phyloP scores from a whole-genome alignment of 345 rosid genomes.

The Carallia brachiata region DNA sequence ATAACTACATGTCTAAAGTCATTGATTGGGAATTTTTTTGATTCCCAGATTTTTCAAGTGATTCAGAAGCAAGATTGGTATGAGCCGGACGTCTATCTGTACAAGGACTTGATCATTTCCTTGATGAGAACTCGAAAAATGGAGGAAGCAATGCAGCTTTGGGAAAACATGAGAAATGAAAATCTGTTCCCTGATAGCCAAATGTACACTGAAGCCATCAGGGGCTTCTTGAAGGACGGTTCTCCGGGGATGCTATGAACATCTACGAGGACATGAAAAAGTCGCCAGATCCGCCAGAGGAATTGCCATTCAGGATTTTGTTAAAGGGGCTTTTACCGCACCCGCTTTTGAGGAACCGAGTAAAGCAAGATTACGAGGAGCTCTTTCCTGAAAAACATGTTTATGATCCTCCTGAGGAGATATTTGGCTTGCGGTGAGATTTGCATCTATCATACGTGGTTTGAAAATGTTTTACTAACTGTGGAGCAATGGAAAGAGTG shows the following conservation, averaged over 20 bases:
- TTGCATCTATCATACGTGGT: background rate
- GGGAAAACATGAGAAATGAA: slow-evolving; percentile 79
- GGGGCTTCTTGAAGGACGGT: slow-evolving; percentile 78
- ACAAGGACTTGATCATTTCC: slow-evolving; percentile 79
- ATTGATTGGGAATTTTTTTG: slow-evolving; percentile 3
- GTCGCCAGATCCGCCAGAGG: slow-evolving; percentile 89
- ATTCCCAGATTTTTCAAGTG: slow-evolving; percentile 64
- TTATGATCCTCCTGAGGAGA: slow-evolving; percentile 92
- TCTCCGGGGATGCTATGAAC: slow-evolving; percentile 93
- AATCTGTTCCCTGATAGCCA: slow-evolving; percentile 81
- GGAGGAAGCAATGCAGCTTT: slow-evolving; percentile 74
- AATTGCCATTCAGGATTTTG: slow-evolving; percentile 83
- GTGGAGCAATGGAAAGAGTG: background rate
- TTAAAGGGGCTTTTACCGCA: slow-evolving; percentile 86
- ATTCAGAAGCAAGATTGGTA: slow-evolving; percentile 85
- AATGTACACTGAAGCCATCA: slow-evolving; percentile 76
- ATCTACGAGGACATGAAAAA: slow-evolving; percentile 89
- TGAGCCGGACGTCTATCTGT: slow-evolving; percentile 68
- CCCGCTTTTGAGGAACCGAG: slow-evolving; percentile 84
- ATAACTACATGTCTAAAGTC: background rate
- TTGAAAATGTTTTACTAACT: background rate
- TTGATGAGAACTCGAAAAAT: slow-evolving; percentile 62
- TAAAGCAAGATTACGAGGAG: slow-evolving; percentile 91
- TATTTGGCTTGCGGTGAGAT: slow-evolving; percentile 67
- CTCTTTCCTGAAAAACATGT: slow-evolving; percentile 83